These are phyloP conservation scores for Fraxinus xanthoxyloides DNA, from an alignment of 305 asterid genomes.

Conservation along the genomic window DNA sequence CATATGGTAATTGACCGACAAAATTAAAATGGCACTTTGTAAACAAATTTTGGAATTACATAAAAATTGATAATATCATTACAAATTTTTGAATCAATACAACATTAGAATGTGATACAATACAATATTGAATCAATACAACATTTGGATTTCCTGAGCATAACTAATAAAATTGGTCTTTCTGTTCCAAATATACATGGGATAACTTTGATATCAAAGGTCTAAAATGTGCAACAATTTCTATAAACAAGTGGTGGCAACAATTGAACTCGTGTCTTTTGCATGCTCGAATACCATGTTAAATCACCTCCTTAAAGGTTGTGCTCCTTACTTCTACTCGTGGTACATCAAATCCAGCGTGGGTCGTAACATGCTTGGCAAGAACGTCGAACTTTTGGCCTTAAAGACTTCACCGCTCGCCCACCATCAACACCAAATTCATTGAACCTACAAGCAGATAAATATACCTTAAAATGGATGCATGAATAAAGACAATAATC, in stretches of 20 bases:
- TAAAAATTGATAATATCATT: too few species aligned
- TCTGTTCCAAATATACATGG: not conserved
- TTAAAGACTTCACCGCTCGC: slow-evolving; percentile 55
- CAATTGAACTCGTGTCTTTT: not conserved
- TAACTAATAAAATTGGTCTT: too few species aligned
- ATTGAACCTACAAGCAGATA: slow-evolving; percentile 45
- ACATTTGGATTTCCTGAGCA: too few species aligned
- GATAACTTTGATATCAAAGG: not conserved
- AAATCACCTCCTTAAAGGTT: not conserved
- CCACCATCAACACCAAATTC: slow-evolving; percentile 85
- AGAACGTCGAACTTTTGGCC: slow-evolving; percentile 58
- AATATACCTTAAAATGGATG: not conserved
- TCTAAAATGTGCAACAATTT: not conserved
- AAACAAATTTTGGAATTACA: too few species aligned
- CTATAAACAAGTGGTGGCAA: not conserved
- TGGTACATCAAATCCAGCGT: slow-evolving; percentile 52
- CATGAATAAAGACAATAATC: not conserved
- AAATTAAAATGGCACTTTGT: too few species aligned
- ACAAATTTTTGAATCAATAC: too few species aligned
- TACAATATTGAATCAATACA: too few species aligned
- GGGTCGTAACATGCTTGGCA: slow-evolving; percentile 53
- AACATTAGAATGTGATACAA: too few species aligned
- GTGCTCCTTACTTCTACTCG: slow-evolving; percentile 56
- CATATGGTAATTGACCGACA: too few species aligned
- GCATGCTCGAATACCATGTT: not conserved